Evolutionary conservation across 345 rosid genomes (phyloP), one percentile per base, ranked within the genome.

Genomic region (Murraya paniculata): DNA sequence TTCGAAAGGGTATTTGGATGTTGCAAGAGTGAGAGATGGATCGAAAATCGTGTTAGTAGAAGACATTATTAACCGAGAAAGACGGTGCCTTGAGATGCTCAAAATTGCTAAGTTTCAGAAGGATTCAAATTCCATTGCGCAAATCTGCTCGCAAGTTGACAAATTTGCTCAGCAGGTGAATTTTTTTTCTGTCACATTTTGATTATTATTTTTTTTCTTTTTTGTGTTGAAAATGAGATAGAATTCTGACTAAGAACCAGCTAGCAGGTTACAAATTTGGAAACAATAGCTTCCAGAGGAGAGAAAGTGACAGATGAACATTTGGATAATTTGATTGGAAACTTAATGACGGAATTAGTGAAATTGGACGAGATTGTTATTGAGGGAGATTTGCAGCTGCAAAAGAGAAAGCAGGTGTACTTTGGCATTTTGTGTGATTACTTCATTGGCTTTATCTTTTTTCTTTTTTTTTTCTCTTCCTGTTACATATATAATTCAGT

Each of bases 391-490:
- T 82, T 81, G 68, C 87, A 85, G 79, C 58, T 86, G 61, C 86
- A 87, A 66, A 89, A 88, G 83, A 86, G 74, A 80, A 77, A 68
- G 74, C 91, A 87, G 89, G 94, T 89, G 94, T 89, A 83, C 16
- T 28, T 65, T 55, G 25, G 71, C 70, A n/a, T 21, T 67, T 3
- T 38, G 11, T 39, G 25, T 27, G 25, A 73, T 79, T 66, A 30
- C 7, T 18, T 64, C 25, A 3, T 57, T 14, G 50, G 38, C 10
- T 38, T 19, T 64, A n/a, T n/a, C n/a, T n/a, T n/a, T n/a, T n/a
- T n/a, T n/a, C n/a, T n/a, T n/a, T n/a, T n/a, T n/a, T n/a, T n/a
- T n/a, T n/a, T n/a, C n/a, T n/a, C n/a, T n/a, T n/a, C n/a, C n/a
- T 74, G n/a, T 2, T 30, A 27, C 50, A 75, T 25, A 56, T 50